Conservation (phyloP, 169 alveolate genomes). For the Theileria equi region DNA sequence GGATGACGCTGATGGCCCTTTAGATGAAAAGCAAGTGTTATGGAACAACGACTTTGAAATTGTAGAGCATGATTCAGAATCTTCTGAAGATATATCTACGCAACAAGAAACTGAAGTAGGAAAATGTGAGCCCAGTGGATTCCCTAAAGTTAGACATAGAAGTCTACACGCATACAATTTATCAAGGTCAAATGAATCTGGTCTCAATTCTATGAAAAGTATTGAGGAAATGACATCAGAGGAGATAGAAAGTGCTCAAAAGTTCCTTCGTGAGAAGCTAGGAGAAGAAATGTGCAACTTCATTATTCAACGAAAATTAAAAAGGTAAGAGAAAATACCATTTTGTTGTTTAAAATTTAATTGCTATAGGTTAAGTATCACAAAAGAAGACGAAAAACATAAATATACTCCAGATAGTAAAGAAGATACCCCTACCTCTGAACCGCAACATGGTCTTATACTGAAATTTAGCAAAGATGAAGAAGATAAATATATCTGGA, state of each 20-base stretch:
- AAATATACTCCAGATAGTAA: not conserved
- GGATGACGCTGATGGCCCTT: not conserved
- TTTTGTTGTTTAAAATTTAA: slow-evolving; percentile 4
- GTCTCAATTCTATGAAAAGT: not conserved
- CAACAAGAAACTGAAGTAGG: not conserved
- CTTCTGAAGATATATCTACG: slow-evolving; percentile 15
- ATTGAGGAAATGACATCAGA: slow-evolving; percentile 18
- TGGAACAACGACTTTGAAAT: slow-evolving; percentile 58
- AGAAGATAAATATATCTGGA: slow-evolving; percentile 72
- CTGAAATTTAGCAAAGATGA: slow-evolving; percentile 40
- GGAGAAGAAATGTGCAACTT: slow-evolving; percentile 53
- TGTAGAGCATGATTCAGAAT: slow-evolving; percentile 56
- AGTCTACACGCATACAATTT: slow-evolving; percentile 4
- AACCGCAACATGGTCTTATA: slow-evolving; percentile 1
- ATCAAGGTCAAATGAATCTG: slow-evolving; percentile 13
- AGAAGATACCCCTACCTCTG: not conserved
- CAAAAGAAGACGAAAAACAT: not conserved
- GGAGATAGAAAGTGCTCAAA: slow-evolving; percentile 41
- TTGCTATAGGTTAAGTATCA: slow-evolving; percentile 5
- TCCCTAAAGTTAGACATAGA: slow-evolving; percentile 54
- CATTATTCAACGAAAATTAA: slow-evolving; percentile 29
- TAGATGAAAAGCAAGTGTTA: not conserved
- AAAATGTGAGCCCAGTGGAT: not conserved
- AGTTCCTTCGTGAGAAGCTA: slow-evolving; percentile 20
- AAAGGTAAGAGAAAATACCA: slow-evolving; percentile 13